Evolutionary conservation across 768 basidiomycete genomes (phyloP).

Genomic region (Trametes meyenii): DNA sequence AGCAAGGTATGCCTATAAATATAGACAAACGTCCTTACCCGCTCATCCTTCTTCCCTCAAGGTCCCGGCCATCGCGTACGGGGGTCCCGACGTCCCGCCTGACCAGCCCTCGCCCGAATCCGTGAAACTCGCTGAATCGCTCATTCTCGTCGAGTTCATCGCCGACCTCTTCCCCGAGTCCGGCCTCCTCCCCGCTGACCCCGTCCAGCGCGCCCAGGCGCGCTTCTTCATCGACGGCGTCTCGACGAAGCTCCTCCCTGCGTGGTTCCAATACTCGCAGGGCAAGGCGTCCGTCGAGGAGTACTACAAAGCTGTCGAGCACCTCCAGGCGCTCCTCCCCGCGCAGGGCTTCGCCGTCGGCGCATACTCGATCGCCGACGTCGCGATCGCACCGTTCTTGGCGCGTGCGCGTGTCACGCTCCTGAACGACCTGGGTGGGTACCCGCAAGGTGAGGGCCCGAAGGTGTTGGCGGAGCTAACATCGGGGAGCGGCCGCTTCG

Average conservation of each 20-base stretch:
- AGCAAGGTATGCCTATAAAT: slow-evolving; percentile 51
- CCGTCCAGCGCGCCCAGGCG: slow-evolving; percentile 56
- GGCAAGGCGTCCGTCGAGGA: slow-evolving; percentile 39
- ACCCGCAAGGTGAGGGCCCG: slow-evolving; percentile 48
- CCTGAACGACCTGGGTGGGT: slow-evolving; percentile 58
- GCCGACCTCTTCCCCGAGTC: slow-evolving; percentile 58
- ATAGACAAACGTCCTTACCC: too few relatives aligned
- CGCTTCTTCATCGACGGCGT: slow-evolving; percentile 67
- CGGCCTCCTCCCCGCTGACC: slow-evolving; percentile 55
- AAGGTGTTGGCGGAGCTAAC: slow-evolving; percentile 41
- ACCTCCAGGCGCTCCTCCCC: slow-evolving; percentile 54
- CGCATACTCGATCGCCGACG: slow-evolving; percentile 64
- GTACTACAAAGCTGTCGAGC: slow-evolving; percentile 47
- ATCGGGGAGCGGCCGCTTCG: slow-evolving; percentile 49
- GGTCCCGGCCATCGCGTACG: slow-evolving; percentile 67
- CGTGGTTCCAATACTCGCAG: slow-evolving; percentile 40
- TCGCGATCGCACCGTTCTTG: slow-evolving; percentile 62
- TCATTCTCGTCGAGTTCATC: slow-evolving; percentile 66
- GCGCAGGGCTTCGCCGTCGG: slow-evolving; percentile 44
- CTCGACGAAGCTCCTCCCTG: slow-evolving; percentile 46
- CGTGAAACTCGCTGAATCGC: slow-evolving; percentile 64
- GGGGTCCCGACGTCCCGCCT: slow-evolving; percentile 59
- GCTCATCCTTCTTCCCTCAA: slow-evolving; percentile 21
- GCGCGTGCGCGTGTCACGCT: slow-evolving; percentile 50
- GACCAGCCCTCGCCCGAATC: slow-evolving; percentile 63